These are phyloP conservation scores for Claviceps humidiphila DNA, from an alignment of 2,329 filamentous ascomycete genomes.

Conservation along the genomic window DNA sequence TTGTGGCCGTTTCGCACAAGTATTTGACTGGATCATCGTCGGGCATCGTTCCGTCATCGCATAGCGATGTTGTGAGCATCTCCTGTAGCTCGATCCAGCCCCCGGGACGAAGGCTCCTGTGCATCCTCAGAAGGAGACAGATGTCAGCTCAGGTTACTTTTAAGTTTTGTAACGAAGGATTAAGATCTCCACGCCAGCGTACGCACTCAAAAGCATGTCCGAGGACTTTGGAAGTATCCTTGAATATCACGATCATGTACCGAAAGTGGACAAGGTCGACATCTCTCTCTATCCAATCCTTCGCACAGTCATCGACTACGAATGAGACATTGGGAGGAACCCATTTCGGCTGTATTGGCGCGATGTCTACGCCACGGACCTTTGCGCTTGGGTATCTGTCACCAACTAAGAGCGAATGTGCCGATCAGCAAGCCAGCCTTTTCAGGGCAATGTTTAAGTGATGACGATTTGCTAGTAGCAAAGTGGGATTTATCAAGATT, in stretches of 20 bases:
- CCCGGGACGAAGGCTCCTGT: constrained; percentile 23
- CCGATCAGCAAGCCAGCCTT: background rate
- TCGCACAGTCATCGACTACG: constrained; percentile 21
- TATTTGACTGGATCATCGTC: constrained; percentile 7
- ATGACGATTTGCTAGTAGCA: no score
- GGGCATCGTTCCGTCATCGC: constrained; percentile 21
- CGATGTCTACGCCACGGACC: constrained; percentile 26
- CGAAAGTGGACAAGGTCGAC: constrained; percentile 20
- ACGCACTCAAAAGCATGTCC: constrained; percentile 11
- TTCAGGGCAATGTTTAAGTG: no score
- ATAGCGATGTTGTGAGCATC: constrained; percentile 18
- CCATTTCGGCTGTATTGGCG: constrained; percentile 26
- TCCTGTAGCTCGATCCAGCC: constrained; percentile 33
- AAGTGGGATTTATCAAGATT: no score
- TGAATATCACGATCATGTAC: constrained; percentile 9
- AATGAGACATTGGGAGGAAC: constrained; percentile 28
- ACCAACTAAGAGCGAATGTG: constrained; percentile 1
- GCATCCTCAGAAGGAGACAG: background rate
- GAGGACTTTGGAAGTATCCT: constrained; percentile 9
- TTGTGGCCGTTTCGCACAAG: constrained; percentile 6
- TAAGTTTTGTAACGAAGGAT: no score
- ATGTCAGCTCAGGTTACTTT: background rate
- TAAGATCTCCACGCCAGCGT: no score
- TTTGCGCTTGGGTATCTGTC: constrained; percentile 22
- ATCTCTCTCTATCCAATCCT: constrained; percentile 15